phyloP scores from a whole-genome alignment of 345 rosid species.

The Eucalyptus victrix region DNA sequence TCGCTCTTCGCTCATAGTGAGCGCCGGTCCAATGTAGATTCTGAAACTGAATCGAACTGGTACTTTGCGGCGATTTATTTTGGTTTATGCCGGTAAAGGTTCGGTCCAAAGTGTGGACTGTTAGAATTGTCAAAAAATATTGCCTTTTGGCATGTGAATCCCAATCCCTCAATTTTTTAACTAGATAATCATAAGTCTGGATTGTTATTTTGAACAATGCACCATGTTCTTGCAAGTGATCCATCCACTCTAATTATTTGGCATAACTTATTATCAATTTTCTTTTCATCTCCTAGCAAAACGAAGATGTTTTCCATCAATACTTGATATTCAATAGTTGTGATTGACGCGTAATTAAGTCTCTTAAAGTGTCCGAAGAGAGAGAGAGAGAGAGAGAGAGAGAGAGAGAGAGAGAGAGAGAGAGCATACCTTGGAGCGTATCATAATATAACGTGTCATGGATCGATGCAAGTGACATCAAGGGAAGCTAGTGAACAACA shows the following conservation, averaged over 20 bases:
- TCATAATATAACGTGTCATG: accelerated
- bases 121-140: neutral
- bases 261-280: neutral
- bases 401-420: neutral
- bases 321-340: neutral
- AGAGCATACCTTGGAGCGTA: neutral
- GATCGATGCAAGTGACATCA: neutral
- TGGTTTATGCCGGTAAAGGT: no score
- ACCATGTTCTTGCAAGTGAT: neutral
- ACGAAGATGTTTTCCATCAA: neutral
- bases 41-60: no score
- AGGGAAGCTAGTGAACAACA: neutral
- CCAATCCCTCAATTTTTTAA: neutral
- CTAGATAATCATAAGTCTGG: no score
- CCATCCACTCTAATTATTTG: neutral
- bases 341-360: neutral
- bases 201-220: neutral
- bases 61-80: no score
- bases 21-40: no score
- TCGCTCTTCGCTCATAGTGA: neutral
- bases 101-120: neutral
- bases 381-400: no score
- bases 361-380: neutral
- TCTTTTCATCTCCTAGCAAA: neutral
- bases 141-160: neutral